Conservation (phyloP, 106 monocot species). For the Apostasia ramifera region DNA sequence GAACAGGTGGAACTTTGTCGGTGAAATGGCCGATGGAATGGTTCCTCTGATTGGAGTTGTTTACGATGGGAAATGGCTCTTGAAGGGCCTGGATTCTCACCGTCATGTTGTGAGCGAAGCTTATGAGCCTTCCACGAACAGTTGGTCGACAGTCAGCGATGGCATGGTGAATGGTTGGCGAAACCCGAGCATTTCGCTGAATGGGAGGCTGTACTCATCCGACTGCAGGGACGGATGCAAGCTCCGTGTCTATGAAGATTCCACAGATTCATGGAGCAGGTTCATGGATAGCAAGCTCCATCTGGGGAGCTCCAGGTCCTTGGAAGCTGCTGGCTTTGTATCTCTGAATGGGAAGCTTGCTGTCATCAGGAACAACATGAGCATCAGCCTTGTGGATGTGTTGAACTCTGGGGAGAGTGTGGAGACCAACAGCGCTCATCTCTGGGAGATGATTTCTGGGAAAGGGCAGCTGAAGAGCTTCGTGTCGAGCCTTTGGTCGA, state of each 20-base stretch:
- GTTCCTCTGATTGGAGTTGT: conserved; percentile 54
- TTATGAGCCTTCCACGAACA: conserved; percentile 28
- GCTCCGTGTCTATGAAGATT: conserved; percentile 40
- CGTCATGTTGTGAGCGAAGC: conserved; percentile 40
- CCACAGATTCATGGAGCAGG: conserved; percentile 30
- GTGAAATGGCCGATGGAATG: conserved; percentile 44
- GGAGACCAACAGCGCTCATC: conserved; percentile 17
- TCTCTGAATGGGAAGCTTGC: conserved; percentile 38
- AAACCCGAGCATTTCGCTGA: conserved; percentile 39
- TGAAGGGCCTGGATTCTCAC: conserved; percentile 40
- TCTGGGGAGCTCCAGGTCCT: conserved; percentile 32
- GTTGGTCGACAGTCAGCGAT: conserved; percentile 28
- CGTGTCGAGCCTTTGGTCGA: conserved; percentile 47
- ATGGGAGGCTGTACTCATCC: conserved; percentile 37
- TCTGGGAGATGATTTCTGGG: conserved; percentile 43
- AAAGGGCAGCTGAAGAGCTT: conserved; percentile 43
- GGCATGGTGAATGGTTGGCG: conserved; percentile 46
- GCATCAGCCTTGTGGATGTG: conserved; percentile 41
- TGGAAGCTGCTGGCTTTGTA: conserved; percentile 46
- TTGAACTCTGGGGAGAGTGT: conserved; percentile 12
- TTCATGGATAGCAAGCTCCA: conserved; percentile 38
- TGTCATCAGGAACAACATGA: conserved; percentile 43
- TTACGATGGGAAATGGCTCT: conserved; percentile 41
- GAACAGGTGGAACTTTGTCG: conserved; percentile 37
- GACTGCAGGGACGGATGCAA: conserved; percentile 57